phyloP scores from a whole-genome alignment of 306 rosid species.

The Quercus variabilis region DNA sequence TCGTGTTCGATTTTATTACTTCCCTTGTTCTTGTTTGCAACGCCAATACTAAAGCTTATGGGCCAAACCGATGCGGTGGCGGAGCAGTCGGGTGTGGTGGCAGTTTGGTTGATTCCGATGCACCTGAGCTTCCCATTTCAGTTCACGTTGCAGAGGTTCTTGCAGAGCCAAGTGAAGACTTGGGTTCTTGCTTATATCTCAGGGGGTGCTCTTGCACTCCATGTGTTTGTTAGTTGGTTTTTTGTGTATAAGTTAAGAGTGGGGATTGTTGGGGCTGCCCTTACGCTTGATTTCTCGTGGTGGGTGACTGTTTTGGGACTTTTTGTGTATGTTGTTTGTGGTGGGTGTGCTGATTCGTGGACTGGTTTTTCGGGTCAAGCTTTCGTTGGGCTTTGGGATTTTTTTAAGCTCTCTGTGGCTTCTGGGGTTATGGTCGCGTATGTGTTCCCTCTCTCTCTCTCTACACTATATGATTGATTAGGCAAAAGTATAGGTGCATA shows the following conservation, averaged over 20 bases:
- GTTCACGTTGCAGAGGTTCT: conserved; percentile 60
- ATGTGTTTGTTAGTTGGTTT: conserved; percentile 51
- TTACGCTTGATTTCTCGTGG: conserved; percentile 55
- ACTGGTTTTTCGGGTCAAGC: conserved; percentile 62
- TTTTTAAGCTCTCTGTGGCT: conserved; percentile 60
- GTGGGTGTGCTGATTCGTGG: conserved; percentile 59
- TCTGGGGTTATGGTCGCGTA: conserved; percentile 72
- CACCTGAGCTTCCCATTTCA: conserved; percentile 68
- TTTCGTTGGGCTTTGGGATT: conserved; percentile 66
- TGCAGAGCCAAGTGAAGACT: conserved; percentile 62
- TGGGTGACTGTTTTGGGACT: conserved; percentile 57
- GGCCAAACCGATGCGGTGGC: conserved; percentile 52
- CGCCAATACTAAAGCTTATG: conserved; percentile 53
- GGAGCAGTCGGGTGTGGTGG: conserved; percentile 54
- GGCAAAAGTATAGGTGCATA: too few relatives aligned
- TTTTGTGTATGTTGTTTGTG: conserved; percentile 42
- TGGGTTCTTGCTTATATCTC: conserved; percentile 48
- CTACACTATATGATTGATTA: neutral
- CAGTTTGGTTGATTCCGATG: conserved; percentile 57
- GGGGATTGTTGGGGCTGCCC: conserved; percentile 54
- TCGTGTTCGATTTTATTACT: conserved; percentile 39
- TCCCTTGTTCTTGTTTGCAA: conserved; percentile 54
- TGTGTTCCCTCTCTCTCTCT: conserved; percentile 8
- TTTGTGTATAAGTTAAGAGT: conserved; percentile 37
- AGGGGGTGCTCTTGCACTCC: conserved; percentile 40